Conservation (phyloP, 495 filamentous ascomycete genomes). For the Lasiosphaeria miniovina region DNA sequence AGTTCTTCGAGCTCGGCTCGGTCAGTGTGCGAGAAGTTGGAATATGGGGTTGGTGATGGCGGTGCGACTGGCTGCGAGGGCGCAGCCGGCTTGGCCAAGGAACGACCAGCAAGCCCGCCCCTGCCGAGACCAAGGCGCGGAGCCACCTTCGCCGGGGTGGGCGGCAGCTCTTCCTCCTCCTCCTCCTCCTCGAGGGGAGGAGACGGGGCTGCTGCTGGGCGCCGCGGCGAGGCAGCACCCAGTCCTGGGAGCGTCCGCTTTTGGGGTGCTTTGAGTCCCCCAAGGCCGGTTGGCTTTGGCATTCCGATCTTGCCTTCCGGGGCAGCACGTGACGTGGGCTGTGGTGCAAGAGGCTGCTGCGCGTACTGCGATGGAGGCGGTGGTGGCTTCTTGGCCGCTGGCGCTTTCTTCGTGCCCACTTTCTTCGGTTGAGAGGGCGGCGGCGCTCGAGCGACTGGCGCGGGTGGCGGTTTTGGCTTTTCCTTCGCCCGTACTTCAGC, state of each 20-base stretch:
- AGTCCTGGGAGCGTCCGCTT: constrained; percentile 56
- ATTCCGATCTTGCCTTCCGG: constrained; percentile 60
- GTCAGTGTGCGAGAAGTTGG: constrained; percentile 68
- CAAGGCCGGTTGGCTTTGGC: constrained; percentile 66
- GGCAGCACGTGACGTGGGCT: constrained; percentile 57
- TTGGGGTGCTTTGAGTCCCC: constrained; percentile 66
- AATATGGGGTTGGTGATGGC: constrained; percentile 48
- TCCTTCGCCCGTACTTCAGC: constrained; percentile 97
- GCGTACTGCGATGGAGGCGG: constrained; percentile 39
- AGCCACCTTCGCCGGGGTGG: constrained; percentile 38
- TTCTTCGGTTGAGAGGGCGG: constrained; percentile 49
- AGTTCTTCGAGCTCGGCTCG: constrained; percentile 87
- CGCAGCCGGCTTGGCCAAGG: constrained; percentile 72
- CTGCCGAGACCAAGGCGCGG: constrained; percentile 68
- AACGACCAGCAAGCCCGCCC: constrained; percentile 79
- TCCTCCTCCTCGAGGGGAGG: constrained; percentile 53
- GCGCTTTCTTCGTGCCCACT: constrained; percentile 41
- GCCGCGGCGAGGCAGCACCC: constrained; percentile 61
- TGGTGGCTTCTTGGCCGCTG: constrained; percentile 45
- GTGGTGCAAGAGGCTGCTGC: constrained; percentile 48
- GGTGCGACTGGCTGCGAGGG: constrained; percentile 35
- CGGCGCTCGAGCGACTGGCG: constrained; percentile 59
- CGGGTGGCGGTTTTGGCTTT: constrained; percentile 78
- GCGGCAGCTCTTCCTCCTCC: constrained; percentile 54
- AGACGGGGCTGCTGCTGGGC: constrained; percentile 53